Evolutionary conservation across 768 basidiomycete genomes (phyloP).

Genomic region (Pulveroboletus sp.): DNA sequence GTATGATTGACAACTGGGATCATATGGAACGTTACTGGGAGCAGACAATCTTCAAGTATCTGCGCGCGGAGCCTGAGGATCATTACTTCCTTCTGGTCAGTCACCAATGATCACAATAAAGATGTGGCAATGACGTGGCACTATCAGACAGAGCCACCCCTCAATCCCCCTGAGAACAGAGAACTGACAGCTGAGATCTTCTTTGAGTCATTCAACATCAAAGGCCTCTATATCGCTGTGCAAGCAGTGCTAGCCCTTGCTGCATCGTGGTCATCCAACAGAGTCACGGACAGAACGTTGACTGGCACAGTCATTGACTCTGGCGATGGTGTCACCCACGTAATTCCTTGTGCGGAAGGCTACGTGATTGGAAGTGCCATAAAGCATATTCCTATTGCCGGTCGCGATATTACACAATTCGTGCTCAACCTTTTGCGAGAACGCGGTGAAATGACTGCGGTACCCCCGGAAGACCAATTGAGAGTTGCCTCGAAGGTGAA

Average conservation of each 20-base stretch:
- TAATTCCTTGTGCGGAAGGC: slow-evolving; percentile 93
- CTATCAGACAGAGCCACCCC: slow-evolving; percentile 91
- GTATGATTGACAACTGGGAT: slow-evolving; percentile 98
- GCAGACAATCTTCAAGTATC: slow-evolving; percentile 99
- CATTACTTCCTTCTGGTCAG: slow-evolving; percentile 95
- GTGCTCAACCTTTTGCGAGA: slow-evolving; percentile 95
- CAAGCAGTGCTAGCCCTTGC: slow-evolving; percentile 98
- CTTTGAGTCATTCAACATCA: slow-evolving; percentile 99
- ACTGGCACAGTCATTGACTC: slow-evolving; percentile 99
- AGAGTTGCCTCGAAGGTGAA: slow-evolving; percentile 91
- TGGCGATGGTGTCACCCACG: slow-evolving; percentile 98
- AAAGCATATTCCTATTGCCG: slow-evolving; percentile 98
- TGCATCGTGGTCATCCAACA: slow-evolving; percentile 92
- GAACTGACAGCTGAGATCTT: slow-evolving; percentile 99
- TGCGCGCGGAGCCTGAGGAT: slow-evolving; percentile 97
- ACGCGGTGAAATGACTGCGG: slow-evolving; percentile 84
- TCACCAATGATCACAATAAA: slow-evolving; percentile 4
- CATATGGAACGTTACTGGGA: slow-evolving; percentile 99
- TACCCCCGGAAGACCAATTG: slow-evolving; percentile 93
- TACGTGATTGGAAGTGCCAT: slow-evolving; percentile 99
- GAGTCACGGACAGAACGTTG: slow-evolving; percentile 83
- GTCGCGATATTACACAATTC: slow-evolving; percentile 94
- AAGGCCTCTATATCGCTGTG: slow-evolving; percentile 96
- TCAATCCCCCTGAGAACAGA: slow-evolving; percentile 97
- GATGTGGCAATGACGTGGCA: not conserved